A percentile compares a stretch with the other conserved stretches of the same genome.
phyloP scores from a whole-genome alignment of 1,284 basidiomycete genomes.

The Boletellus deceptivus region DNA sequence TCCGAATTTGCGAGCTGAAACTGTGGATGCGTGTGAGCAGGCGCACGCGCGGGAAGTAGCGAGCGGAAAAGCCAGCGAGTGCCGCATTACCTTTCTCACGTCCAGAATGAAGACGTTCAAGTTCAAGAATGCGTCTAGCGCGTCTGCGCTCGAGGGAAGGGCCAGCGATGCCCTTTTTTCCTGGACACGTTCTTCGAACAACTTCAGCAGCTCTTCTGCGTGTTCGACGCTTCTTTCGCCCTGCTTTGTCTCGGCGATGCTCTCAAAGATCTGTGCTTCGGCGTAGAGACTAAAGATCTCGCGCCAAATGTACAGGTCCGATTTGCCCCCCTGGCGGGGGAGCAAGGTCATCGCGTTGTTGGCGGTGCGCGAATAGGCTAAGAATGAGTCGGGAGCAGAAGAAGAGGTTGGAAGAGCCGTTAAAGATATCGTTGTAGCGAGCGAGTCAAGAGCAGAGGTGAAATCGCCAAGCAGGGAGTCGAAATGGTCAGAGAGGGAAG shows the following conservation, averaged over 20 bases:
- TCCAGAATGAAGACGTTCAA: constrained; percentile 84
- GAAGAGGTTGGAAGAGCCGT: constrained; percentile 60
- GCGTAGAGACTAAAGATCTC: constrained; percentile 89
- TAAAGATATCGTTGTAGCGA: constrained; percentile 61
- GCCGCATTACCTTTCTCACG: constrained; percentile 67
- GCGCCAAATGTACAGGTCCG: constrained; percentile 90
- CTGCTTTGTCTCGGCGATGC: constrained; percentile 64
- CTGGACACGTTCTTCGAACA: constrained; percentile 66
- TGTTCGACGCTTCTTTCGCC: constrained; percentile 79
- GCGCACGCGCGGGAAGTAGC: background rate
- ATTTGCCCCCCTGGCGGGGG: constrained; percentile 31
- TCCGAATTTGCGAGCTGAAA: constrained; percentile 87
- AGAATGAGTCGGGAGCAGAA: constrained; percentile 38
- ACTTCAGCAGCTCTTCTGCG: constrained; percentile 66
- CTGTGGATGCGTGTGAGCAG: constrained; percentile 31
- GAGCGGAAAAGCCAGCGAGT: background rate
- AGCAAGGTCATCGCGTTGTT: constrained; percentile 41
- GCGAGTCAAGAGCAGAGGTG: constrained; percentile 52
- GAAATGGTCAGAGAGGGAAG: constrained; percentile 68
- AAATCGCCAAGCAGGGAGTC: constrained; percentile 64
- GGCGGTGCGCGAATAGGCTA: constrained; percentile 44
- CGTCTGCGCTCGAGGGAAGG: constrained; percentile 60
- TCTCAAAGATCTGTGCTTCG: constrained; percentile 87
- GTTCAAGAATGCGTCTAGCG: constrained; percentile 77
- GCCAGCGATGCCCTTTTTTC: constrained; percentile 60